Conservation (phyloP, 306 rosid genomes). For the Medicago lupulina region DNA sequence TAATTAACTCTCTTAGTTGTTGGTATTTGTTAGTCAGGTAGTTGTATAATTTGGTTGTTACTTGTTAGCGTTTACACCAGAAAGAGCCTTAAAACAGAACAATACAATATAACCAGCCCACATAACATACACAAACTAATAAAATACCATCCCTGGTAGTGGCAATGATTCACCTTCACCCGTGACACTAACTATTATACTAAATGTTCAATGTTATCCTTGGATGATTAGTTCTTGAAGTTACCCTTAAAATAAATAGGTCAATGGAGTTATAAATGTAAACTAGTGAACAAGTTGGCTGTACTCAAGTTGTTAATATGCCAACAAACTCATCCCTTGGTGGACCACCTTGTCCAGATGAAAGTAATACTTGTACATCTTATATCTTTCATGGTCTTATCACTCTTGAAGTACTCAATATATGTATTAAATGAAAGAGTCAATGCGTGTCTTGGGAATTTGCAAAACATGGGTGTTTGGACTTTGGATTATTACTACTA, state of each 20-base stretch:
- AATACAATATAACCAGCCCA: no score
- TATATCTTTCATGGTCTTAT: not conserved
- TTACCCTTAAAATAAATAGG: not conserved
- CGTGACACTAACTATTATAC: no score
- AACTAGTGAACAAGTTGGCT: not conserved
- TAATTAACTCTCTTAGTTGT: not conserved
- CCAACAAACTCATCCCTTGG: not conserved
- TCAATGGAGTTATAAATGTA: not conserved
- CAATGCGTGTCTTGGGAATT: slow-evolving; percentile 7
- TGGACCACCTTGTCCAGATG: slow-evolving; percentile 3
- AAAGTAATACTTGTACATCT: not conserved
- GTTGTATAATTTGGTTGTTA: not conserved
- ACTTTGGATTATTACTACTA: not conserved
- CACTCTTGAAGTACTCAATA: slow-evolving; percentile 13
- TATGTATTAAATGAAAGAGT: not conserved
- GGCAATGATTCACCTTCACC: not conserved
- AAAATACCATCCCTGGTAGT: not conserved
- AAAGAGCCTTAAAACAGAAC: no score
- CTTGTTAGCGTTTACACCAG: not conserved
- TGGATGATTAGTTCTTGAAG: not conserved
- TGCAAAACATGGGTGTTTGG: not conserved
- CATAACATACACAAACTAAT: no score
- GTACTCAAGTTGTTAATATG: not conserved
- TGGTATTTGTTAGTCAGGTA: not conserved
- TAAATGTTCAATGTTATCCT: not conserved